Evolutionary conservation across 2,329 filamentous ascomycete genomes (phyloP).

Genomic region (Fusarium sp.): DNA sequence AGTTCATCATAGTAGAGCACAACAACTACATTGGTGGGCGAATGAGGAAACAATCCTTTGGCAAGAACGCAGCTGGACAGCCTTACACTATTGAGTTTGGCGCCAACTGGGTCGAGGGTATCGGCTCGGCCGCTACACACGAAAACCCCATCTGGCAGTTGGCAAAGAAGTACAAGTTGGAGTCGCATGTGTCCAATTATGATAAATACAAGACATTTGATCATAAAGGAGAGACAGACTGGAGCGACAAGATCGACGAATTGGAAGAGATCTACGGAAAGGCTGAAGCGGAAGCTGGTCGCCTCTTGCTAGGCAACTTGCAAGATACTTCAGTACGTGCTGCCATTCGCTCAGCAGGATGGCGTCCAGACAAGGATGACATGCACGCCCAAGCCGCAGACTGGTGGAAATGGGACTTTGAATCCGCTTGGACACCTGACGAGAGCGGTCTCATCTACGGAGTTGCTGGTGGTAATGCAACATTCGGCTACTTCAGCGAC

Average conservation of each 20-base stretch:
- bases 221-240: conserved; percentile 66
- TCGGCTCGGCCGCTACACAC: conserved; percentile 36
- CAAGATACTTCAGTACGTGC: conserved; percentile 71
- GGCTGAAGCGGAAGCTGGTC: conserved; percentile 65
- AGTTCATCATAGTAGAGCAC: conserved; percentile 75
- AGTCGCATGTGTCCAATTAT: conserved; percentile 69
- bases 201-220: conserved; percentile 70
- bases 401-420: conserved; percentile 70
- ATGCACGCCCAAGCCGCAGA: conserved; percentile 67
- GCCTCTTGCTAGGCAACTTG: conserved; percentile 67
- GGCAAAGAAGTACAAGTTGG: conserved; percentile 68
- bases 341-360: conserved; percentile 69
- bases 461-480: conserved; percentile 67
- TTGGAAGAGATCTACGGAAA: conserved; percentile 60
- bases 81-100: conserved; percentile 72
- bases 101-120: conserved; percentile 69
- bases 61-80: conserved; percentile 59
- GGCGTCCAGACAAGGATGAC: conserved; percentile 65
- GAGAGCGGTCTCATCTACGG: conserved; percentile 67
- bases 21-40: conserved; percentile 72
- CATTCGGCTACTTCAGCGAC: conserved; percentile 71
- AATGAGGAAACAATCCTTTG: conserved; percentile 68
- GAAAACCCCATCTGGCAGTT: conserved; percentile 74
- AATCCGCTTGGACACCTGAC: conserved; percentile 67
- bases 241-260: conserved; percentile 60